These are phyloP conservation scores for Chaetoceros tenuissimus DNA, from an alignment of 108 stramenopile genomes.

Conservation along the genomic window DNA sequence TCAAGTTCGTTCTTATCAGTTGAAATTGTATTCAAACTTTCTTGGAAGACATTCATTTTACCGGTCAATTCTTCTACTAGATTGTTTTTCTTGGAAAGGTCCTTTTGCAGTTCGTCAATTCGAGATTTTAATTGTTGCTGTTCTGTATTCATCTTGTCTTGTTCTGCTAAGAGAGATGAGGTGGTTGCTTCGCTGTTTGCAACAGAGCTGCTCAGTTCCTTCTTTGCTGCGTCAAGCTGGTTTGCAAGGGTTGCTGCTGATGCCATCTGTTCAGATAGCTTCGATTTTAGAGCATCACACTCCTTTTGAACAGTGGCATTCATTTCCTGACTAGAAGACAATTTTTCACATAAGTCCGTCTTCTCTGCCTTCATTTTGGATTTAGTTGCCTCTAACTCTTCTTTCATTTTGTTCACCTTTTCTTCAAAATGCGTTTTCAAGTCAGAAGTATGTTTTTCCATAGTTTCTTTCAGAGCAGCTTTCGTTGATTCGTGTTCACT, in stretches of 20 bases:
- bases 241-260: conserved; percentile 14
- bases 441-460: conserved; percentile 3
- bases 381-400: conserved; percentile 17
- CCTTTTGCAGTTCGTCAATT: conserved; percentile 28
- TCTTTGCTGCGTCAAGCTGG: conserved; percentile 33
- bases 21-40: conserved; percentile 51
- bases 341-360: conserved; percentile 6
- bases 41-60: conserved; percentile 48
- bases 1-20: conserved; percentile 64
- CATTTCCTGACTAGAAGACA: background rate
- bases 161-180: conserved; percentile 36
- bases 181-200: conserved; percentile 31
- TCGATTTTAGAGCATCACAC: background rate
- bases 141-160: conserved; percentile 35
- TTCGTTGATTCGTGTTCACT: conserved; percentile 5
- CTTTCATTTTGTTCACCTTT: conserved; percentile 15
- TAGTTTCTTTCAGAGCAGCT: conserved; percentile 13
- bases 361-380: conserved; percentile 16
- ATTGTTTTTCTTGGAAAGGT: conserved; percentile 29
- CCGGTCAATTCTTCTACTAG: conserved; percentile 65
- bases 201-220: conserved; percentile 30
- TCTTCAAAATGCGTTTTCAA: conserved; percentile 16
- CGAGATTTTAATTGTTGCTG: conserved; percentile 16
- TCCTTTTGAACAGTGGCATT: conserved; percentile 1
- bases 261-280: conserved; percentile 3